Conservation (phyloP, 768 basidiomycete genomes). For the Chalciporus pseudorubinellus region DNA sequence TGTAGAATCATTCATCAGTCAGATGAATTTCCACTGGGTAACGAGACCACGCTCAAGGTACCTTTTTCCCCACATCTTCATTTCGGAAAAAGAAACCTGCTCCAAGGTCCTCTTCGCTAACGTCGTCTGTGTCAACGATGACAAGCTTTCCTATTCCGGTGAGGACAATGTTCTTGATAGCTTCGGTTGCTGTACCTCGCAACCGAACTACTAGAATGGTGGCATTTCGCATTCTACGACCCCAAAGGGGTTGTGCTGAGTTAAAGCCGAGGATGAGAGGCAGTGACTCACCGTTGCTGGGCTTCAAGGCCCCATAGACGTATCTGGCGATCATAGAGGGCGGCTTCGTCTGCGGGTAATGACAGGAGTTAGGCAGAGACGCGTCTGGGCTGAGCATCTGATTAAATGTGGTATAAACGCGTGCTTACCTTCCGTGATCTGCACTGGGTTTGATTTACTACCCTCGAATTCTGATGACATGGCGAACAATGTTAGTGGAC, state of each 20-base stretch:
- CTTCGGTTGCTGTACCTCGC: constrained; percentile 84
- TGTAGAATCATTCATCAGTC: constrained; percentile 20
- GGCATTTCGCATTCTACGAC: constrained; percentile 84
- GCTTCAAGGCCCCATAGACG: constrained; percentile 98
- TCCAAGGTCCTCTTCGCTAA: constrained; percentile 84
- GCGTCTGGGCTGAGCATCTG: constrained; percentile 1
- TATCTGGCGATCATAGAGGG: constrained; percentile 95
- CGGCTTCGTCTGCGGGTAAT: constrained; percentile 53
- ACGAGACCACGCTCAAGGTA: constrained; percentile 33
- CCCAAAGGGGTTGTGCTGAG: constrained; percentile 5
- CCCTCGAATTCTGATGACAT: constrained; percentile 28
- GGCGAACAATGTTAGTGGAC: not conserved
- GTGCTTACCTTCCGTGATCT: constrained; percentile 66
- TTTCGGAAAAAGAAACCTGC: constrained; percentile 93
- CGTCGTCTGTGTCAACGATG: constrained; percentile 74
- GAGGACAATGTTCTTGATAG: constrained; percentile 96
- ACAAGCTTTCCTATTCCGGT: constrained; percentile 92
- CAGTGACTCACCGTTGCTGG: constrained; percentile 74
- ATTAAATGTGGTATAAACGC: not conserved
- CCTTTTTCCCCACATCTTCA: constrained; percentile 88
- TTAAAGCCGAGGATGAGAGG: not conserved
- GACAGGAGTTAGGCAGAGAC: not conserved
- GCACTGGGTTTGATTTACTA: constrained; percentile 38
- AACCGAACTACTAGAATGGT: constrained; percentile 82
- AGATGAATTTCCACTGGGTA: constrained; percentile 42